These are phyloP conservation scores for Scheffersomyces quercinus DNA, from an alignment of 1,139 yeast genomes.

Conservation along the genomic window DNA sequence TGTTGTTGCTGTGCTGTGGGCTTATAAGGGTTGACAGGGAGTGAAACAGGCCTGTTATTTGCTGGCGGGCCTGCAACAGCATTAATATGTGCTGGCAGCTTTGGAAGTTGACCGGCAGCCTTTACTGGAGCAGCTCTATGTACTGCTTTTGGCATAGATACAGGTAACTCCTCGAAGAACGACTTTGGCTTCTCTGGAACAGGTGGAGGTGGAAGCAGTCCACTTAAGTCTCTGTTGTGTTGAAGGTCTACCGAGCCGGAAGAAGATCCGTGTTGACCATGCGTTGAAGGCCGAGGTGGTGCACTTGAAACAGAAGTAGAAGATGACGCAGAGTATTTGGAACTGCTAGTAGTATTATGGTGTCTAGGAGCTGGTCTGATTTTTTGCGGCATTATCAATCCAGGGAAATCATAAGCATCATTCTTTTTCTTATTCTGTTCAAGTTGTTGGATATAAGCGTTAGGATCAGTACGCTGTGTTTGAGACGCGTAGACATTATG, in stretches of 20 bases:
- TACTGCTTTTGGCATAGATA: conserved; percentile 25
- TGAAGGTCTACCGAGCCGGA: too few species aligned
- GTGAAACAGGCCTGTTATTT: conserved; percentile 4
- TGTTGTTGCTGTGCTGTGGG: conserved; percentile 8
- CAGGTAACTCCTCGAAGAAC: conserved; percentile 59
- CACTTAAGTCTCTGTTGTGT: too few species aligned
- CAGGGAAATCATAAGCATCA: conserved; percentile 81
- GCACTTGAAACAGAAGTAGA: conserved; percentile 4
- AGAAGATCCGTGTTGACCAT: neutral
- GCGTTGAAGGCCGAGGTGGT: conserved; percentile 2
- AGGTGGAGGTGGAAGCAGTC: conserved; percentile 11
- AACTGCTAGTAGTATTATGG: conserved; percentile 9
- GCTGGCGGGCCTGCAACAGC: conserved; percentile 4
- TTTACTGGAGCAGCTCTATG: conserved; percentile 29
- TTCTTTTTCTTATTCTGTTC: conserved; percentile 55
- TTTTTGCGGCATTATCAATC: conserved; percentile 50
- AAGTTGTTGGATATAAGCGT: conserved; percentile 30
- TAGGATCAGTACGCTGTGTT: conserved; percentile 4
- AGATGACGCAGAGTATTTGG: conserved; percentile 26
- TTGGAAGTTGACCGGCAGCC: conserved; percentile 13
- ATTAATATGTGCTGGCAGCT: conserved; percentile 11
- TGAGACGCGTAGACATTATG: conserved; percentile 4
- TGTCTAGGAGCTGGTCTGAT: conserved; percentile 36
- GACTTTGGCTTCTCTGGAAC: conserved; percentile 26
- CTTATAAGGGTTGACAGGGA: conserved; percentile 15